Evolutionary conservation across 2,329 filamentous ascomycete species (phyloP), one percentile per base, ranked within the genome.

Genomic region (Stachybotrys chlorohalonatus): DNA sequence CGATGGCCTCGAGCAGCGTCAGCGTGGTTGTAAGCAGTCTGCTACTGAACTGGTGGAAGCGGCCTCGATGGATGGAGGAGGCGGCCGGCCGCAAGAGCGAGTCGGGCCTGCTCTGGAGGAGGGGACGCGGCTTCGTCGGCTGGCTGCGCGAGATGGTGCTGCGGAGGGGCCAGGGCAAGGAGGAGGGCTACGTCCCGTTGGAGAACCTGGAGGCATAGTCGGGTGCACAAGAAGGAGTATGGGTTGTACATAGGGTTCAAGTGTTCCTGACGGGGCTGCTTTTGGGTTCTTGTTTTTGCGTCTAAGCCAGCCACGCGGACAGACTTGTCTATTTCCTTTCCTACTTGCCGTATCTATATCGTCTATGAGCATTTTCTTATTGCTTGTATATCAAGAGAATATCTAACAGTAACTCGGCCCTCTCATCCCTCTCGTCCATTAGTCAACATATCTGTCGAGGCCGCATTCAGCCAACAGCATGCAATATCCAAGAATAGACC

Each of bases 1-100:
- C 94, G 52, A 97, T 99, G 92, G 93, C 92, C 1, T 84, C 81
- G 60, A 94, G 88, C 55, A 93, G 87, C 60, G 90, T 99, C 50
- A 94, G 87, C 56, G 94, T 99, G 5, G 93, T 97, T 0, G 77
- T 86, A 6, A 92, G 86, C 68, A 90, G 86, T 62, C 74, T 99
- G 54, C 78, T 95, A 46, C 77, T 99, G 57, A 95, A 90, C 68
- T 85, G 90, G 68, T 97, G 93, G 92, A 82, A 77, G 58, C 78
- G 92, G 15, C 94, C 94, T 0, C 72, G 73, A 32, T 97, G 91
- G 91, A 93, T 97, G 89, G 83, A 89, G 49, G 83, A 88, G 60
- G 81, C 81, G 7, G 75, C 77, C 13, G 74, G 87, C 36, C 83
- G 87, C 60, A 78, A 80, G 60, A 81, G 81, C 54, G 75, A 77